A percentile compares a stretch with the other conserved stretches of the same genome.
Evolutionary conservation across 805 yeast species (phyloP).

Genomic region (Ogataea saltuana): DNA sequence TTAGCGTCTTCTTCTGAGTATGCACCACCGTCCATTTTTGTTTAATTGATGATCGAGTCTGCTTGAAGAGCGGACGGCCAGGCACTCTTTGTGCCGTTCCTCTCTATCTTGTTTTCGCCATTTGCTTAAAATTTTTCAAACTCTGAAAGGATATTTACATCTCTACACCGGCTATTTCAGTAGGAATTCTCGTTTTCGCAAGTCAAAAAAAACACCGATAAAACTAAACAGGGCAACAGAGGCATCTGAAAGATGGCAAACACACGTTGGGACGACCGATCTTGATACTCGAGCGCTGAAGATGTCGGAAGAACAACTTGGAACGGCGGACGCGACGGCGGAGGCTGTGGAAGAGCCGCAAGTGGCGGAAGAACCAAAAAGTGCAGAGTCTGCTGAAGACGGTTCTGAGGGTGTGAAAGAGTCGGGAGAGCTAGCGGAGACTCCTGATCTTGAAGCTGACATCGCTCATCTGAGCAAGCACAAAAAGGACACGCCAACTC

Average conservation of each 20-base stretch:
- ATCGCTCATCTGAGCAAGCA: constrained; percentile 10
- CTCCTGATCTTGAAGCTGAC: constrained; percentile 11
- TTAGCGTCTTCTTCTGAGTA: constrained; percentile 40
- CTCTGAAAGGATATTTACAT: neutral
- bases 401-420: constrained; percentile 7
- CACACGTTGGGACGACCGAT: neutral
- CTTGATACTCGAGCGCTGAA: neutral
- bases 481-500: constrained; percentile 10
- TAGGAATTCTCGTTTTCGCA: neutral
- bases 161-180: neutral
- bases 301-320: constrained; percentile 3
- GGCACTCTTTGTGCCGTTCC: too few relatives aligned
- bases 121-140: neutral
- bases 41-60: constrained; percentile 8
- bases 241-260: neutral
- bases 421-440: constrained; percentile 3
- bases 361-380: neutral
- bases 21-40: constrained; percentile 28
- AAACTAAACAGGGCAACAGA: too few relatives aligned
- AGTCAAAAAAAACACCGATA: neutral
- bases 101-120: neutral
- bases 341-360: constrained; percentile 1
- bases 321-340: neutral
- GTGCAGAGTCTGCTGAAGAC: neutral
- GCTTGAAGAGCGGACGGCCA: too few relatives aligned